Percentiles rank a stretch among this genome's conserved stretches.
These are phyloP conservation scores for Exophiala sp. DNA, from an alignment of 2,329 filamentous ascomycete species.

Conservation along the genomic window DNA sequence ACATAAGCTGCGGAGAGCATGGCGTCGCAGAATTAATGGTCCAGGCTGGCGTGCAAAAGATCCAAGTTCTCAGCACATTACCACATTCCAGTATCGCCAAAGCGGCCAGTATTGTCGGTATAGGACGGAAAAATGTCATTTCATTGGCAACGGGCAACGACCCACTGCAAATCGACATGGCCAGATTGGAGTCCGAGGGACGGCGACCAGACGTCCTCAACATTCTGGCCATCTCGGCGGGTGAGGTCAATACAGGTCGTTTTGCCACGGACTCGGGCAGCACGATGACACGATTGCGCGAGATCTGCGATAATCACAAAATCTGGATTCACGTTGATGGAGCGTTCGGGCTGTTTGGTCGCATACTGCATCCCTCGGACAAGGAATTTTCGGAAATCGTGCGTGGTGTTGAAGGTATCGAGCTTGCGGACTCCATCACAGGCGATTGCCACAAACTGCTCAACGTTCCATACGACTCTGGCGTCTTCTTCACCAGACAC, in stretches of 20 bases:
- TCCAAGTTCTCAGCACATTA: conserved; percentile 76
- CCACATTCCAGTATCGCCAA: conserved; percentile 83
- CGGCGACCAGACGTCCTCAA: conserved; percentile 54
- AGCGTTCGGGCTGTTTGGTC: conserved; percentile 81
- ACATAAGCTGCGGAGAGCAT: conserved; percentile 59
- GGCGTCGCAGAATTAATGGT: conserved; percentile 51
- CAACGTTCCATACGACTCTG: conserved; percentile 91
- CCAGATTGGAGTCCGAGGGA: conserved; percentile 60
- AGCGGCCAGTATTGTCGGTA: conserved; percentile 74
- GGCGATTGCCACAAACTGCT: conserved; percentile 88
- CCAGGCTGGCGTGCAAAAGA: conserved; percentile 59
- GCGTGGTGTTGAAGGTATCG: conserved; percentile 59
- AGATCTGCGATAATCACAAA: conserved; percentile 66
- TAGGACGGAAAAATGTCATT: conserved; percentile 68
- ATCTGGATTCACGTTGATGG: conserved; percentile 91
- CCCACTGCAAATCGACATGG: conserved; percentile 69
- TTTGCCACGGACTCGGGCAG: conserved; percentile 62
- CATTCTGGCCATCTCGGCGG: conserved; percentile 76
- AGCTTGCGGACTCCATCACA: conserved; percentile 82
- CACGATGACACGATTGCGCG: conserved; percentile 59
- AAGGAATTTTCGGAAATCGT: conserved; percentile 56
- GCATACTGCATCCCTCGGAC: conserved; percentile 53
- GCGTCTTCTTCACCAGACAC: conserved; percentile 77
- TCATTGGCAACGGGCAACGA: conserved; percentile 54
- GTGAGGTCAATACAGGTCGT: conserved; percentile 85